These are phyloP conservation scores for Monilinia polystroma DNA, from an alignment of 2,329 filamentous ascomycete species.

Conservation along the genomic window DNA sequence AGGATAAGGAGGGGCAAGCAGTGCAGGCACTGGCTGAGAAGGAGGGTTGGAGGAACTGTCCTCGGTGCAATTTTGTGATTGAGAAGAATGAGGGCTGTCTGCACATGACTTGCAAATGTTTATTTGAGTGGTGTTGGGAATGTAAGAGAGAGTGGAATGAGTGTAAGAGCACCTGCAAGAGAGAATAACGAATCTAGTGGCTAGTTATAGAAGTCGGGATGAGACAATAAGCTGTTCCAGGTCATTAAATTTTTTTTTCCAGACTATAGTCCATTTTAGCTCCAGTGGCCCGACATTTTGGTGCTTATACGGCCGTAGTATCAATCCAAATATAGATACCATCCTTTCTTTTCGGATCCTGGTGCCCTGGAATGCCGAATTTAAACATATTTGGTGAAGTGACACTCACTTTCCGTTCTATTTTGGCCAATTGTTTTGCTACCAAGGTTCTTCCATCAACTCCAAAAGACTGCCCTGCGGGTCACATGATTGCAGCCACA, in stretches of 20 bases:
- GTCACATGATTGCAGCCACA: too few species aligned
- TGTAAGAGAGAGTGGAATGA: conserved; percentile 32
- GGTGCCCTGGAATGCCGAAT: not conserved
- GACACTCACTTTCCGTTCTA: not conserved
- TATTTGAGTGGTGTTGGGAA: conserved; percentile 36
- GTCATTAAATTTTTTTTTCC: not conserved
- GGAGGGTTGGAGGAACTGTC: conserved; percentile 37
- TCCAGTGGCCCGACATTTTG: not conserved
- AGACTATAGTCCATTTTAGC: too few species aligned
- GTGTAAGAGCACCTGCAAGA: conserved; percentile 29
- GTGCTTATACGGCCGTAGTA: not conserved
- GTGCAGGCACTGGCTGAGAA: conserved; percentile 32
- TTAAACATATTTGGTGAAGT: not conserved
- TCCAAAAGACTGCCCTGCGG: too few species aligned
- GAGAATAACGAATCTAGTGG: not conserved
- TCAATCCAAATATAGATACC: not conserved
- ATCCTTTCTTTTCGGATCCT: not conserved
- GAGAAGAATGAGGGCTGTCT: conserved; percentile 37
- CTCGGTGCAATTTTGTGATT: conserved; percentile 34
- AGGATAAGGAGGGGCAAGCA: conserved; percentile 33
- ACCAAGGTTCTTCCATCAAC: too few species aligned
- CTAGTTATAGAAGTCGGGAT: not conserved
- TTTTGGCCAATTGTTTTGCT: not conserved
- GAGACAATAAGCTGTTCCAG: too few species aligned
- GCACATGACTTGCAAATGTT: conserved; percentile 39